Percentiles rank a stretch among this genome's conserved stretches.
phyloP scores from a whole-genome alignment of 352 stramenopile genomes.

The Globisporangium orthogonon region DNA sequence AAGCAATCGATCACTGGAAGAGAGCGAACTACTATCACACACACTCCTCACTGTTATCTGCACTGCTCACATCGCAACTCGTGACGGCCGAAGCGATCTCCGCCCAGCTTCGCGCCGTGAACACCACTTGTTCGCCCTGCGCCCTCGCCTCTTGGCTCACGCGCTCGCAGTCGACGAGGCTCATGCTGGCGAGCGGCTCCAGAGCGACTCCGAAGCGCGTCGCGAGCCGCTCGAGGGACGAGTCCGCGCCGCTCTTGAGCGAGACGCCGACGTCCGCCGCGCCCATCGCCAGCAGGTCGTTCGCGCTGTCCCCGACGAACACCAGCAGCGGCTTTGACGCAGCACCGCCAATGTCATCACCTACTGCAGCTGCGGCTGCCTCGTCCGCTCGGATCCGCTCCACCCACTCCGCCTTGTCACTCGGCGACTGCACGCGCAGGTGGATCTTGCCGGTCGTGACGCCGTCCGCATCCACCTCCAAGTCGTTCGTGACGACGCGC shows the following conservation, averaged over 20 bases:
- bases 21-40: too few species aligned
- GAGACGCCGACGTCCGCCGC: conserved; percentile 57
- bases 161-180: conserved; percentile 9
- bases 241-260: conserved; percentile 15
- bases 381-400: conserved; percentile 7
- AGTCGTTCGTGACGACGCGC: conserved; percentile 49
- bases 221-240: conserved; percentile 21
- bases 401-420: conserved; percentile 44
- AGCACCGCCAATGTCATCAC: background rate
- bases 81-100: conserved; percentile 11
- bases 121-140: background rate
- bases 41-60: background rate
- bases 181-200: conserved; percentile 15
- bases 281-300: conserved; percentile 56
- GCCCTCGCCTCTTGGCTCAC: background rate
- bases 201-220: conserved; percentile 26
- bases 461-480: conserved; percentile 29
- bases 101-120: conserved; percentile 13
- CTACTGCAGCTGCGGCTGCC: background rate
- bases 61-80: background rate
- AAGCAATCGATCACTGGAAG: too few species aligned
- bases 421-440: conserved; percentile 42
- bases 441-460: conserved; percentile 49
- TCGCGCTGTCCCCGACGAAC: conserved; percentile 68
- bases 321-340: conserved; percentile 12